Evolutionary conservation across 108 stramenopile species (phyloP), one percentile per base, ranked within the genome.

Genomic region (Cyclotella cryptica): DNA sequence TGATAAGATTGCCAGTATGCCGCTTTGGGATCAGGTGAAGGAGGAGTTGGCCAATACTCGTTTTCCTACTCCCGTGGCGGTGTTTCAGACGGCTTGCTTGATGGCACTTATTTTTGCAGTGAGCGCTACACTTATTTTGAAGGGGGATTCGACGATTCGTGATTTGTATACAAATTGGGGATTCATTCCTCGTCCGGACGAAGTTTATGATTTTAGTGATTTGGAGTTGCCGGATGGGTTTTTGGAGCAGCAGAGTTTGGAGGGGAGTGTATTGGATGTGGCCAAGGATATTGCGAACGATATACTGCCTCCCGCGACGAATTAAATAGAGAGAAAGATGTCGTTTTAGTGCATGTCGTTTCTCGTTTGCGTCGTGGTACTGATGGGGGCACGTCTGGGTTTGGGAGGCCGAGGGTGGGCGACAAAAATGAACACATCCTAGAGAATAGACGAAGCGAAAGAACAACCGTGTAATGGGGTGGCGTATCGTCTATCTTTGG

Each of bases 151-250:
- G 18, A 21, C 86, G 2, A 71, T 92, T 30, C 85, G 93, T 26
- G 66, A 83, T 21, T 13, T 77, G 26, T 91, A 91, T 64, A 84
- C 67, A 22, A 40, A 70, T 49, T 69, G 79, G 58, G 88, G 90
- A 40, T 79, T 94, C 24, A 83, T 94, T 39, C 90, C 93, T 8
- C 66, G 79, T 13, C 81, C 85, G 24, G 90, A 91, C 55, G 88
- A 89, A 45, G 74, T 86, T 17, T 79, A 80, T 26, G 84, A 84
- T 44, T 84, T 79, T 63, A 66, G 79, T 71, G 84, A 84, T 66
- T 71, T 84, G 64, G 79, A 75, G 18, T 58, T 84, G 30, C 84
- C 84, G 8, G 79, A 79, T 57, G 83, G 83, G 35, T 84, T 82
- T 66, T 29, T 81, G 39, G 80, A 81, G n/a, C 80, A 81, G 51